Base-by-base conservation (phyloP, 768 basidiomycete genomes). In the Russula lepida region DNA sequence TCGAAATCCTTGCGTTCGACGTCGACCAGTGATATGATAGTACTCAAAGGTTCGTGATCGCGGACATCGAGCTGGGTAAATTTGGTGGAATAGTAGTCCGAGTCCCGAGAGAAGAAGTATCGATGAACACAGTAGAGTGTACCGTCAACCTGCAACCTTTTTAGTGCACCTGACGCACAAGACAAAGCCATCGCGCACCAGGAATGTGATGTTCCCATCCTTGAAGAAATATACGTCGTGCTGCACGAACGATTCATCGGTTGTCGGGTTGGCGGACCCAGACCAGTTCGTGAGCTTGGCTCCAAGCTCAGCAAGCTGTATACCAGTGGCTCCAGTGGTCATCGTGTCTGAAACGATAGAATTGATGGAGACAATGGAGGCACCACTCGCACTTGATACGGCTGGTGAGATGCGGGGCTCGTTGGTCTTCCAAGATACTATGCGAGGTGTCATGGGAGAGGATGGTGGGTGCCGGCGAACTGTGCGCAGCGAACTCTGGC, bases 151-250 rank as follows among this genome's bases (percentile, higher is more conserved):
- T 44, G 8, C 4, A 39, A 11, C 33, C 33, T 6, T 35, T 35
- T 32, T 58, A 6, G 9, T n/a, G n/a, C n/a, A n/a, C n/a, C n/a
- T n/a, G 8, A n/a, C 11, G n/a, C 43, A 44, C 43, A 23, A 21
- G 4, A 12, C 37, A 44, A 21, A 21, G 8, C 7, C n/a, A 2
- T 3, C 1, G 21, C 64, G n/a, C 21, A 66, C 64, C 13, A 66
- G 27, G 47, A 66, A 64, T 19, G 58, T 66, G 12, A 66, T 49
- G 25, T 59, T 66, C 25, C 64, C 62, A n/a, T 64, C 64, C 39
- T 43, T 59, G 35, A 66, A 57, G 21, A 43, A 66, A 12, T 54
- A 65, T 28, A 6, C 43, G 6, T 54, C 32, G 32, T 65, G 58
- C 23, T 7, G 41, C 21, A 41, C 12, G 25, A 56, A 62, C 19